Evolutionary conservation across 495 filamentous ascomycete genomes (phyloP).

Genomic region (Penicillium dipodomyicola): DNA sequence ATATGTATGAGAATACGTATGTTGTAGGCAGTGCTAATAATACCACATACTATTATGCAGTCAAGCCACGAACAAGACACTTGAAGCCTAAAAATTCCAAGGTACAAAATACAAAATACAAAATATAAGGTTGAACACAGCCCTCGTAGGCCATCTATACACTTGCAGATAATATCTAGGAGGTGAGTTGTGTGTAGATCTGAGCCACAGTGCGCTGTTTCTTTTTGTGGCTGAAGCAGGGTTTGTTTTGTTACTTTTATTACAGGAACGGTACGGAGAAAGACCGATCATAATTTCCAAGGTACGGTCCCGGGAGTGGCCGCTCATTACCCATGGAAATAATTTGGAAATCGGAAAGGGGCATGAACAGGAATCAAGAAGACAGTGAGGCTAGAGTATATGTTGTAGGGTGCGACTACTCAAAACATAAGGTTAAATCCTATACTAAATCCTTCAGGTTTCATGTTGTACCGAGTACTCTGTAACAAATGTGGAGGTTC

Average conservation of each 20-base stretch:
- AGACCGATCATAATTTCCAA: neutral
- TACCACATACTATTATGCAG: neutral
- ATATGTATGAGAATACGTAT: neutral
- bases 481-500: neutral
- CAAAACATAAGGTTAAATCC: neutral
- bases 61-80: neutral
- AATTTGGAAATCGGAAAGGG: neutral
- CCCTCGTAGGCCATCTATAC: neutral
- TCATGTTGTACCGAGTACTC: neutral
- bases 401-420: neutral
- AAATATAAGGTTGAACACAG: neutral
- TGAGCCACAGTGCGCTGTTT: neutral
- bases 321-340: constrained; percentile 15
- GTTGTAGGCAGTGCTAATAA: neutral
- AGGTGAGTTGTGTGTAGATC: neutral
- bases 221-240: neutral
- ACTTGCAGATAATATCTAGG: no score
- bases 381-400: neutral
- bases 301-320: constrained; percentile 15
- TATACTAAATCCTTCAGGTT: neutral
- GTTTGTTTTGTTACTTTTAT: neutral
- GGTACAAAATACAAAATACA: neutral
- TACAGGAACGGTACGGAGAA: neutral
- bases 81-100: neutral
- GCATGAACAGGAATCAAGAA: neutral